Base-by-base conservation (phyloP, 139 green algal genomes). In the Auxenochlorella protothecoides region DNA sequence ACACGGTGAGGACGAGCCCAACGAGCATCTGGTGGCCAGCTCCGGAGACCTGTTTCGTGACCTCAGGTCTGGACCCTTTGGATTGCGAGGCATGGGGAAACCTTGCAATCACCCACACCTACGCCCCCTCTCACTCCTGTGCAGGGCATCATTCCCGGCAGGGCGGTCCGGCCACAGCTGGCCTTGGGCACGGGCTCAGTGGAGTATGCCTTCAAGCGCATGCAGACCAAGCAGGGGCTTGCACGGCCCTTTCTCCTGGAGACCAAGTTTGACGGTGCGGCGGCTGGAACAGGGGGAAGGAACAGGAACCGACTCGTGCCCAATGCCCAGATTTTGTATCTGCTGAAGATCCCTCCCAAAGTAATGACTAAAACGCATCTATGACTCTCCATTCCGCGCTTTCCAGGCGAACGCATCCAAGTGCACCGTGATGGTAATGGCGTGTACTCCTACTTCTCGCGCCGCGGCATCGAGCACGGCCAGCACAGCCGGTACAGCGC, bases 251-350 rank as follows among this genome's bases (percentile, higher is more conserved):
- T 94, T 69, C 71, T 93, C 53, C 70, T 86, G 15, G 91, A 97
- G 66, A 83, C 79, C 59, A 96, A 96, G 75, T 87, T 95, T 72
- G 91, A 94, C 68, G 91, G 89, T 84, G 55, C 53, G 53, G 10
- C 4, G 8, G 53, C 5, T 3, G 6, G 12, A 13, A 51, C 2
- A 69, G 12, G 65, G 51, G 27, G 65, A 51, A 68, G 16, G n/a
- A 68, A 68, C 7, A 68, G 16, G 63, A 10, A 10, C 2, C 63
- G 7, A 52, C 12, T 27, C 63, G 7, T 27, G 63, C 63, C n/a
- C 5, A 4, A 3, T 73, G 13, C 27, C 13, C 16, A 10, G 59
- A 12, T 59, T 65, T 11, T 57, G n/a, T 15, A 15, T 62, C 9
- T 15, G 57, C 57, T 62, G 57, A 62, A 2, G 57, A 9, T 62